Conservation (phyloP, 1,139 yeast genomes). For the Candida sp. region DNA sequence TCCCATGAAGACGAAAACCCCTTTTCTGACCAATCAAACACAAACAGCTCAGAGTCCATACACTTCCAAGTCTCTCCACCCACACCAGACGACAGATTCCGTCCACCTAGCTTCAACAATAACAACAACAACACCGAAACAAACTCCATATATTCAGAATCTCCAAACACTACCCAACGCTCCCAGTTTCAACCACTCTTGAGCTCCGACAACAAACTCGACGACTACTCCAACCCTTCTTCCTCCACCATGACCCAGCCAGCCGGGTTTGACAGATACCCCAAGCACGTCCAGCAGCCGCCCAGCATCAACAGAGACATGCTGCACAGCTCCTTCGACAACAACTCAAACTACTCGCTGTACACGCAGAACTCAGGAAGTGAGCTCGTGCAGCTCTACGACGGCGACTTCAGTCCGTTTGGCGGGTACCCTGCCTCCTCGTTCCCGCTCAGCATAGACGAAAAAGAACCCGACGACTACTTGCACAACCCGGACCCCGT, state of each 20-base stretch:
- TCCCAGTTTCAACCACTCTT: slow-evolving; percentile 6
- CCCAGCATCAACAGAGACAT: slow-evolving; percentile 16
- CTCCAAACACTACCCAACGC: slow-evolving; percentile 1
- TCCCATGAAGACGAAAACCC: too few species aligned
- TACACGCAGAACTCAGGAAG: slow-evolving; percentile 15
- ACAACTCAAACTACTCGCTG: slow-evolving; percentile 44
- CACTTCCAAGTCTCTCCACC: not conserved
- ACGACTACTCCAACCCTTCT: slow-evolving; percentile 16
- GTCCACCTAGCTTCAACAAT: not conserved
- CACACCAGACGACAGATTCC: not conserved
- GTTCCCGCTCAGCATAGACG: slow-evolving; percentile 86
- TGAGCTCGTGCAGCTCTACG: slow-evolving; percentile 21
- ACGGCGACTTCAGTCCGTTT: slow-evolving; percentile 68
- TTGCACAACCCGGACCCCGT: slow-evolving; percentile 94
- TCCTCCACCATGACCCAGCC: slow-evolving; percentile 26
- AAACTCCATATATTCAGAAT: slow-evolving; percentile 3
- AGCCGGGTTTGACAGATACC: slow-evolving; percentile 60
- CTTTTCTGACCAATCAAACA: slow-evolving; percentile 4
- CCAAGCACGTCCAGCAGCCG: slow-evolving; percentile 19
- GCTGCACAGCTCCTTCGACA: slow-evolving; percentile 32
- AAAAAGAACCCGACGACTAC: slow-evolving; percentile 91
- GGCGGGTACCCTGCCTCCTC: slow-evolving; percentile 94
- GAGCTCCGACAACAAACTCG: slow-evolving; percentile 7
- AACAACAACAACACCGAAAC: not conserved
- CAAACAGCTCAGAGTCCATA: not conserved